Evolutionary conservation across 2,329 filamentous ascomycete species (phyloP).

Genomic region (Phaeosphaeriaceae sp.): DNA sequence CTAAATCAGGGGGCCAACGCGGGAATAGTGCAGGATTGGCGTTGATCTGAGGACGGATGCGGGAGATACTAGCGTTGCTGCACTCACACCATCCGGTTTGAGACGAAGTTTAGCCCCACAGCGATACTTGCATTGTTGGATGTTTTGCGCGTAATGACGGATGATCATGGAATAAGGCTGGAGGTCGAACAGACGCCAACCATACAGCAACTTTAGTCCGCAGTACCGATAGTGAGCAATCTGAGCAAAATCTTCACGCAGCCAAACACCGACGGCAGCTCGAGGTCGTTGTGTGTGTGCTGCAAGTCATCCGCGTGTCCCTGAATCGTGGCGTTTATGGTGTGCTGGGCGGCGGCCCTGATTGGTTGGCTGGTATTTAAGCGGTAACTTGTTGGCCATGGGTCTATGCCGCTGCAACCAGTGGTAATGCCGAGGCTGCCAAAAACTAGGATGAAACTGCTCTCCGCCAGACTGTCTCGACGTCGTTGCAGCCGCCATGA

Average conservation of each 20-base stretch:
- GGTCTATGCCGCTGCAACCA: slow-evolving; percentile 31
- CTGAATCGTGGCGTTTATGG: slow-evolving; percentile 39
- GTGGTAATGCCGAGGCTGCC: slow-evolving; percentile 25
- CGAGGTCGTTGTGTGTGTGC: slow-evolving; percentile 11
- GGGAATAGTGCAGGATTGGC: slow-evolving; percentile 44
- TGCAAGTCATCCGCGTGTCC: slow-evolving; percentile 41
- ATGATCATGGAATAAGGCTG: slow-evolving; percentile 20
- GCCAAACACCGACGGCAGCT: slow-evolving; percentile 30
- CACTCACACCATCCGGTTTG: slow-evolving; percentile 32
- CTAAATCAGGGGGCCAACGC: slow-evolving; percentile 39
- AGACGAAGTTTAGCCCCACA: slow-evolving; percentile 36
- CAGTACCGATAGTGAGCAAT: slow-evolving; percentile 25
- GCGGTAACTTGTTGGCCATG: slow-evolving; percentile 33
- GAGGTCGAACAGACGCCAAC: slow-evolving; percentile 7
- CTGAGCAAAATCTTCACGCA: slow-evolving; percentile 20
- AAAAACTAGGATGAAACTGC: slow-evolving; percentile 37
- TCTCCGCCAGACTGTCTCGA: slow-evolving; percentile 32
- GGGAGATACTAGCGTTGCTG: slow-evolving; percentile 36
- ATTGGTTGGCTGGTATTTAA: slow-evolving; percentile 38
- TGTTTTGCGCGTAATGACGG: slow-evolving; percentile 32
- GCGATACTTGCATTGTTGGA: slow-evolving; percentile 44
- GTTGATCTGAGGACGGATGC: slow-evolving; percentile 40
- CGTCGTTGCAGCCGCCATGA: slow-evolving; percentile 35
- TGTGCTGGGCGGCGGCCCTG: slow-evolving; percentile 28
- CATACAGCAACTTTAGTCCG: slow-evolving; percentile 20